Percentiles rank a stretch among this genome's conserved stretches.
These are phyloP conservation scores for Aspergillus cristatus DNA, from an alignment of 495 filamentous ascomycete genomes.

Conservation along the genomic window DNA sequence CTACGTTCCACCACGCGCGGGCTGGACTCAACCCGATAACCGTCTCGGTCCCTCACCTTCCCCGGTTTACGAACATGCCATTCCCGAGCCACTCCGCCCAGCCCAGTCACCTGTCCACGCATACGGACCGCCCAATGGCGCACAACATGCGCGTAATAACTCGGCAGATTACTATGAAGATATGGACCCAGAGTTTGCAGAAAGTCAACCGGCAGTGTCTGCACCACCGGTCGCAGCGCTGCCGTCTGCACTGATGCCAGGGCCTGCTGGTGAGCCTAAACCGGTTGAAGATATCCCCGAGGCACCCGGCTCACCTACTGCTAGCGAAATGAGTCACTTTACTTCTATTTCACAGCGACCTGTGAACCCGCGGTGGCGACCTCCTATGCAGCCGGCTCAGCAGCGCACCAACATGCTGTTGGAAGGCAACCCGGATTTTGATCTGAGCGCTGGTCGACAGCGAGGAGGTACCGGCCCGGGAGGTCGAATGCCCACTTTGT, in stretches of 20 bases:
- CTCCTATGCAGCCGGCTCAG: constrained; percentile 23
- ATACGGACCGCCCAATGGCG: constrained; percentile 1
- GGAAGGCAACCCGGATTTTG: constrained; percentile 67
- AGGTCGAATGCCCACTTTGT: constrained; percentile 19
- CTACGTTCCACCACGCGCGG: constrained; percentile 55
- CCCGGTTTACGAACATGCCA: constrained; percentile 1
- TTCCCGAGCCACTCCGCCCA: neutral
- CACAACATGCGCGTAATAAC: constrained; percentile 23
- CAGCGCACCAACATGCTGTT: constrained; percentile 51
- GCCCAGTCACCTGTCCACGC: constrained; percentile 2
- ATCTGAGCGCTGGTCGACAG: constrained; percentile 31
- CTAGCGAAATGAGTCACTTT: constrained; percentile 69
- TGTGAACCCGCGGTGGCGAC: constrained; percentile 79
- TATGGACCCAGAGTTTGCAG: constrained; percentile 78
- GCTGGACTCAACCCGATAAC: constrained; percentile 24
- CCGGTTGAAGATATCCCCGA: constrained; percentile 50
- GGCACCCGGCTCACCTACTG: constrained; percentile 62
- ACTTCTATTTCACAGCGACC: constrained; percentile 78
- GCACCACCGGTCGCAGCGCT: constrained; percentile 9
- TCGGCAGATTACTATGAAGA: constrained; percentile 78
- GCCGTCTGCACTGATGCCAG: constrained; percentile 28
- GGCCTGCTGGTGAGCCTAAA: constrained; percentile 27
- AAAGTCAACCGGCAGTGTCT: constrained; percentile 17
- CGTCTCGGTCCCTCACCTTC: constrained; percentile 12
- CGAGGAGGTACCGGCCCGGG: constrained; percentile 12